Percentiles rank a stretch among this genome's conserved stretches.
These are phyloP conservation scores for Nosema muscidifuracis DNA, from an alignment of 371 early-diverging fungal species.

Conservation along the genomic window DNA sequence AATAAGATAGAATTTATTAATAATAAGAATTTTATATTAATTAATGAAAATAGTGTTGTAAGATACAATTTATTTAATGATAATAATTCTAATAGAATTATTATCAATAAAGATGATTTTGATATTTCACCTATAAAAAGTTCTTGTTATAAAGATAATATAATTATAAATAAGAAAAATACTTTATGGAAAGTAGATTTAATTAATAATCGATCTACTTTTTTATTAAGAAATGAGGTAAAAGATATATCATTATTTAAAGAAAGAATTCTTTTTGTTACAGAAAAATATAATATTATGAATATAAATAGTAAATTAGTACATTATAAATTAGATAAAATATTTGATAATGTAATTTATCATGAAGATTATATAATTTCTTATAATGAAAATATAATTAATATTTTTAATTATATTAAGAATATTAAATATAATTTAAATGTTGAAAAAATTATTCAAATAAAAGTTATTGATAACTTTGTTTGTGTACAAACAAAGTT, in stretches of 20 bases:
- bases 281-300: background rate
- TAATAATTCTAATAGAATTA: constrained; percentile 4
- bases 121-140: background rate
- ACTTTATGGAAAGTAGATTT: background rate
- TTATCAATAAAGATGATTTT: background rate
- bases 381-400: background rate
- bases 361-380: background rate
- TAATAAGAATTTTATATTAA: constrained; percentile 14
- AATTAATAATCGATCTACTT: background rate
- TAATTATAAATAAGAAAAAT: background rate
- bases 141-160: background rate
- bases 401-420: background rate
- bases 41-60: constrained; percentile 1
- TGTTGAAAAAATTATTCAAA: background rate
- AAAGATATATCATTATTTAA: background rate
- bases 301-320: background rate
- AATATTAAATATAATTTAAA: background rate
- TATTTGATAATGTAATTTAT: background rate
- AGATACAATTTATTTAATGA: constrained; percentile 23
- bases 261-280: constrained; percentile 1
- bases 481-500: background rate
- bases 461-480: constrained; percentile 16
- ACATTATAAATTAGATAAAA: constrained; percentile 4
- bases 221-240: background rate
- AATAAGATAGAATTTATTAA: constrained; percentile 18